phyloP scores from a whole-genome alignment of 1,139 yeast genomes.

The Saccharomycopsis hybrid region DNA sequence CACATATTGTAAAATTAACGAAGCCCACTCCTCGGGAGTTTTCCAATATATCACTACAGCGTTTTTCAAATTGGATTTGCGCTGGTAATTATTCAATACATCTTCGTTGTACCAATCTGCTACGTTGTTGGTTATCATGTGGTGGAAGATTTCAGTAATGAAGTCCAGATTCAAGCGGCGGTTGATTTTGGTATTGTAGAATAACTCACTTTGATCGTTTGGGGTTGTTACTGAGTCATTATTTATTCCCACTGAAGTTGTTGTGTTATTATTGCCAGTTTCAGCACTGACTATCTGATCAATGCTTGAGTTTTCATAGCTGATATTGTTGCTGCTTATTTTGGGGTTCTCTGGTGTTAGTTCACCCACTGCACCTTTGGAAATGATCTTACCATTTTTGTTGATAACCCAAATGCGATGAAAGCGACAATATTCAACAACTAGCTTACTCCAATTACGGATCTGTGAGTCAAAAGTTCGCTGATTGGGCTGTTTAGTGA shows the following conservation, averaged over 20 bases:
- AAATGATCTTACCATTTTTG: slow-evolving; percentile 35
- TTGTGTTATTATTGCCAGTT: slow-evolving; percentile 19
- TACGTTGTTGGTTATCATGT: slow-evolving; percentile 47
- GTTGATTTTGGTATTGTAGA: slow-evolving; percentile 29
- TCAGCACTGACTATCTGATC: slow-evolving; percentile 3
- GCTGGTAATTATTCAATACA: slow-evolving; percentile 17
- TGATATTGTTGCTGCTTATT: no score
- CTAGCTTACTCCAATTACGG: slow-evolving; percentile 49
- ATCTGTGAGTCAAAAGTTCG: slow-evolving; percentile 71
- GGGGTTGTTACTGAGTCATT: slow-evolving; percentile 24
- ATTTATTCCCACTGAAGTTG: slow-evolving; percentile 21
- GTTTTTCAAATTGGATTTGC: slow-evolving; percentile 32
- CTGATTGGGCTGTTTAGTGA: slow-evolving; percentile 81
- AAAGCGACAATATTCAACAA: slow-evolving; percentile 52
- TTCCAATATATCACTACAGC: slow-evolving; percentile 65
- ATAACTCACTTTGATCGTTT: slow-evolving; percentile 21
- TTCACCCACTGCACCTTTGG: slow-evolving; percentile 29
- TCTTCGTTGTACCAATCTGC: slow-evolving; percentile 41
- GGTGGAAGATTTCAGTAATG: slow-evolving; percentile 46
- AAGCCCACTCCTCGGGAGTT: slow-evolving; percentile 72
- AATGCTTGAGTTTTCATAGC: background rate
- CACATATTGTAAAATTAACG: slow-evolving; percentile 51
- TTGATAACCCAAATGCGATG: slow-evolving; percentile 47
- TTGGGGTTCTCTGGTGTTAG: no score
- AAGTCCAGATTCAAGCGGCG: slow-evolving; percentile 48